Evolutionary conservation across 192 early-diverging fungal species (phyloP).

Genomic region (Gamsiella multidivaricata): DNA sequence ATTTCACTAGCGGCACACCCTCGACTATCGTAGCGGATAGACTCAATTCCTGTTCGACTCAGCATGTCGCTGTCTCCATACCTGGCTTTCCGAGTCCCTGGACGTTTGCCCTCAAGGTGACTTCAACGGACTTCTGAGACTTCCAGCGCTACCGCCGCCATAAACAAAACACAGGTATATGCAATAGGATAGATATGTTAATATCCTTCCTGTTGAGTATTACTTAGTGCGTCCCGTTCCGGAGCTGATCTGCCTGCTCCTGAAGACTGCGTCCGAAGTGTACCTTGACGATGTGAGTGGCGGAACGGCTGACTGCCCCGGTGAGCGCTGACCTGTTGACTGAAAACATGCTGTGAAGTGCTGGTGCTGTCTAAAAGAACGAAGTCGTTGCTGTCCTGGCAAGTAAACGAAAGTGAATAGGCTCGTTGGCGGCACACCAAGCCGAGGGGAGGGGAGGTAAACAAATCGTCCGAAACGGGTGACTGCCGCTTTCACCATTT

Average conservation of each 20-base stretch:
- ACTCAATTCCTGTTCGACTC: background rate
- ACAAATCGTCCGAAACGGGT: background rate
- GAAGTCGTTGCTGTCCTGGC: no score
- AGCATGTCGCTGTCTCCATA: background rate
- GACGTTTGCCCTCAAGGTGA: constrained; percentile 44
- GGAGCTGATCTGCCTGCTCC: no score
- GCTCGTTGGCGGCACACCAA: no score
- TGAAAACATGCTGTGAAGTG: constrained; percentile 39
- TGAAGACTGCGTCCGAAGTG: background rate
- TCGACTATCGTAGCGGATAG: no score
- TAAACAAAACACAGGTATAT: no score
- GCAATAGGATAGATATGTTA: background rate
- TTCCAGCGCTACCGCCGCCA: constrained; percentile 57
- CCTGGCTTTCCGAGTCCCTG: constrained; percentile 54
- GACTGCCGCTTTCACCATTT: no score
- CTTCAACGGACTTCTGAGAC: constrained; percentile 46
- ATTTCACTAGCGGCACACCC: background rate
- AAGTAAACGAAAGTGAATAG: no score
- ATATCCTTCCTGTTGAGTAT: no score
- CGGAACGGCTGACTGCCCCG: constrained; percentile 18
- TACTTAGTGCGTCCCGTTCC: no score
- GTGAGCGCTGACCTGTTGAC: constrained; percentile 38
- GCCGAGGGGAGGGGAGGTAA: background rate
- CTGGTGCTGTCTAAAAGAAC: background rate
- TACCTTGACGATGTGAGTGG: constrained; percentile 49